A percentile compares a stretch with the other conserved stretches of the same genome.
Conservation (phyloP, 306 rosid species). For the Corylus heterophylla region DNA sequence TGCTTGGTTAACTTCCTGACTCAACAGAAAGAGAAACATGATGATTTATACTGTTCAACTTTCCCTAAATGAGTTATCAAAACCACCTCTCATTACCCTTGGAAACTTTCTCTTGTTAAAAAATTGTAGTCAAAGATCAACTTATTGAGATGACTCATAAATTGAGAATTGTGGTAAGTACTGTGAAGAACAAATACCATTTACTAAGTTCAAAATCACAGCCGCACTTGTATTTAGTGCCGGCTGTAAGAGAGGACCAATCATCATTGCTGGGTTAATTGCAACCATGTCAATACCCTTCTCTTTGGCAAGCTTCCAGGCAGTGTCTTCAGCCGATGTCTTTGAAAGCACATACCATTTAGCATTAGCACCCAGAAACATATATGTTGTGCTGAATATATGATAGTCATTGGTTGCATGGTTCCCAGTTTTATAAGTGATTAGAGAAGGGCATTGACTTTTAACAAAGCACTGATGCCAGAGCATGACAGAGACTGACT, state of each 20-base stretch:
- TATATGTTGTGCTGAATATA: not conserved
- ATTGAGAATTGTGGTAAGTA: not conserved
- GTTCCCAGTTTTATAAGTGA: not conserved
- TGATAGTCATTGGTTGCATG: not conserved
- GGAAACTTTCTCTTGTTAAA: not conserved
- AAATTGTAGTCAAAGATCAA: not conserved
- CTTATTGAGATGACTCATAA: not conserved
- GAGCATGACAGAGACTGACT: not conserved
- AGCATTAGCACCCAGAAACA: constrained; percentile 1
- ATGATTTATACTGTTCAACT: not conserved
- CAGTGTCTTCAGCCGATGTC: constrained; percentile 87
- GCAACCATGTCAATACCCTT: constrained; percentile 70
- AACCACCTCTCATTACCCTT: not conserved
- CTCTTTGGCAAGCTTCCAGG: constrained; percentile 79
- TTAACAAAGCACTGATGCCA: too few relatives aligned
- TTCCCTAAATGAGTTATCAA: not conserved
- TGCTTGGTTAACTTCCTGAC: not conserved
- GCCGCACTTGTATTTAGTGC: constrained; percentile 61
- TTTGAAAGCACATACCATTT: constrained; percentile 74
- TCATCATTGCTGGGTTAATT: constrained; percentile 69
- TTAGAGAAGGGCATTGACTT: not conserved
- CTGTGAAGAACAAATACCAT: constrained; percentile 40
- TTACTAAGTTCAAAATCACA: constrained; percentile 47
- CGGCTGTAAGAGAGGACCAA: constrained; percentile 80
- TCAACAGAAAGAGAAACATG: not conserved